Base-by-base conservation (phyloP, 176 grass and related monocot species). In the Eremochloa ophiuroides region DNA sequence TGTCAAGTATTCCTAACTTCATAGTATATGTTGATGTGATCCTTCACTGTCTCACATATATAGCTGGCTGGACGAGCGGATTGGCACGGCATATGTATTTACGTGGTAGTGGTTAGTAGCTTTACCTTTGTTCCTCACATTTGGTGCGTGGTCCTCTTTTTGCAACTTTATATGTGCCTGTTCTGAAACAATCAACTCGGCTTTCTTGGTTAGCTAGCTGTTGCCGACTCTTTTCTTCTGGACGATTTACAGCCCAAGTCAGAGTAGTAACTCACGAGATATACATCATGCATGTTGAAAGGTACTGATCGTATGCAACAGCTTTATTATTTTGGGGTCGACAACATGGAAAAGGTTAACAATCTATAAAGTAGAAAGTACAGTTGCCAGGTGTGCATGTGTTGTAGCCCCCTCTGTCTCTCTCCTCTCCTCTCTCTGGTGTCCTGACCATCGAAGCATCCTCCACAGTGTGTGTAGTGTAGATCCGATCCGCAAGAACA, bases 401-500 rank as follows among this genome's bases (percentile, higher is more conserved):
- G 3, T 60, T 47, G 34, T 35, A 35, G 34, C 30, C 58, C 22
- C 0, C 39, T 56, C 61, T 0, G 13, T 42, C 20, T 53, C 33
- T 12, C 12, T 42, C n/a, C n/a, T n/a, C n/a, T n/a, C n/a, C n/a
- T n/a, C n/a, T n/a, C 16, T 13, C 16, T 37, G 42, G n/a, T 76
- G n/a, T n/a, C 27, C n/a, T 44, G 38, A 2, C 6, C 46, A 26
- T 43, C 18, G 18, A 71, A 55, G 27, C 35, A 23, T 23, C 26
- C 25, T 70, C 11, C 28, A 62, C 40, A 80, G 31, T 69, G 34
- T 35, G n/a, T n/a, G n/a, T n/a, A n/a, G n/a, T n/a, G n/a, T 59
- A 59, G 8, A 59, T 59, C 55, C n/a, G 55, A 88, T 83, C 75
- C 15, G 80, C 40, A 8, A 35, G 87, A 76, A 81, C 77, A 81